Evolutionary conservation across 345 rosid genomes (phyloP).

Genomic region (Physaria fendleri): DNA sequence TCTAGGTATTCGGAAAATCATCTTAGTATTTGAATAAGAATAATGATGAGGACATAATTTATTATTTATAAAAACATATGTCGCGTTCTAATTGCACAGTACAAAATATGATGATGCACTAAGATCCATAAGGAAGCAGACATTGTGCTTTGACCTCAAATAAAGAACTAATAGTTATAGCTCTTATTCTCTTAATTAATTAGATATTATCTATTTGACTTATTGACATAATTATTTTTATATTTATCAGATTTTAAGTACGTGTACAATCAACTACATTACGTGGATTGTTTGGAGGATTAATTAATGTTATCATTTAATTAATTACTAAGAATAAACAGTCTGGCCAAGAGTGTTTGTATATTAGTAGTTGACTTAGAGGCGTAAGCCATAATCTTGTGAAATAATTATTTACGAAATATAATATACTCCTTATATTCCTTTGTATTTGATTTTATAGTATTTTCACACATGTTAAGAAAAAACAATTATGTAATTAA

Average conservation of each 20-base stretch:
- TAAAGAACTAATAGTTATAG: slow-evolving; percentile 8
- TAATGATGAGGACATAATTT: not conserved
- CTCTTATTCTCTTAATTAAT: not conserved
- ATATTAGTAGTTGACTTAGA: slow-evolving; percentile 28
- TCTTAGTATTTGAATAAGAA: not conserved
- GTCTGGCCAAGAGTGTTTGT: slow-evolving; percentile 16
- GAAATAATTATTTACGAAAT: not conserved
- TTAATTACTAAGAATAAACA: slow-evolving; percentile 15
- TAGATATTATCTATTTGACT: slow-evolving; percentile 19
- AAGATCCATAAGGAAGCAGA: slow-evolving; percentile 3
- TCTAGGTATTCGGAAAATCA: not conserved
- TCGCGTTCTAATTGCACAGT: slow-evolving; percentile 8
- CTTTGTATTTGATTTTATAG: no score
- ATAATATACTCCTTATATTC: no score
- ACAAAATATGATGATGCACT: slow-evolving; percentile 16
- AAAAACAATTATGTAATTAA: no score
- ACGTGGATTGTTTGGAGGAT: slow-evolving; percentile 23
- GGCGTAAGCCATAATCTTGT: slow-evolving; percentile 6
- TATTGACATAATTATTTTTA: slow-evolving; percentile 2
- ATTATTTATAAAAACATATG: not conserved
- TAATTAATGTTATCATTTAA: slow-evolving; percentile 8
- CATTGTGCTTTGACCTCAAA: slow-evolving; percentile 7
- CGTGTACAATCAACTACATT: slow-evolving; percentile 17
- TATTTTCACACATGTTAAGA: no score
- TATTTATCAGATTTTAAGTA: slow-evolving; percentile 2